Conservation (phyloP, 1,284 basidiomycete species). For the Ganoderma meredithae region DNA sequence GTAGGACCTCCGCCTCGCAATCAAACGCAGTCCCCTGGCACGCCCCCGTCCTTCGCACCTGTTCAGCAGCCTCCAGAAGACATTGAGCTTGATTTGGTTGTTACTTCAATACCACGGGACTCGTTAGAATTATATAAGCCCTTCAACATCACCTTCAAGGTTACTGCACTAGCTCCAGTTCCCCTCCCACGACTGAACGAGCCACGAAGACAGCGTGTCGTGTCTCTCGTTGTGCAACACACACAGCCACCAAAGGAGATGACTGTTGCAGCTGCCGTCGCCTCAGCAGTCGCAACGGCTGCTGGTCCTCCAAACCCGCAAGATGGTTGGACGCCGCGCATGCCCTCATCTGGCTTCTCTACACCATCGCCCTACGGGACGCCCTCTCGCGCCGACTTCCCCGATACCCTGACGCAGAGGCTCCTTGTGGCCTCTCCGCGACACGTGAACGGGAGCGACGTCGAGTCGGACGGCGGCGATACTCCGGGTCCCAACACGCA, state of each 20-base stretch:
- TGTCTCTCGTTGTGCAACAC: slow-evolving; percentile 72
- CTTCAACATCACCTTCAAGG: slow-evolving; percentile 60
- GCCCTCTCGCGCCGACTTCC: slow-evolving; percentile 49
- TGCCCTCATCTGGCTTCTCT: slow-evolving; percentile 55
- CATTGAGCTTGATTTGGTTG: slow-evolving; percentile 66
- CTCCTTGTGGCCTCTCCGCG: slow-evolving; percentile 52
- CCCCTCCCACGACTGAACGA: slow-evolving; percentile 40
- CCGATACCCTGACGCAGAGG: slow-evolving; percentile 57
- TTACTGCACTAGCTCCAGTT: slow-evolving; percentile 55
- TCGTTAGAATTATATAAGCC: slow-evolving; percentile 58
- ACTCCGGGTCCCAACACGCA: slow-evolving; percentile 35
- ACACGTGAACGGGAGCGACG: slow-evolving; percentile 34
- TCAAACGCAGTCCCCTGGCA: slow-evolving; percentile 56
- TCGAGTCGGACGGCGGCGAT: slow-evolving; percentile 39
- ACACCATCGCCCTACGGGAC: slow-evolving; percentile 55
- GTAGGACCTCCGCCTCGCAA: slow-evolving; percentile 44
- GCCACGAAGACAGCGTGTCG: slow-evolving; percentile 46
- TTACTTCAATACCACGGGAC: slow-evolving; percentile 56
- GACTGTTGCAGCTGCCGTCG: slow-evolving; percentile 34
- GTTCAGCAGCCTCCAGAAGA: slow-evolving; percentile 42
- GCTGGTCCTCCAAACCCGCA: slow-evolving; percentile 29
- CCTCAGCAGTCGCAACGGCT: slow-evolving; percentile 28
- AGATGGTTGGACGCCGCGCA: slow-evolving; percentile 52
- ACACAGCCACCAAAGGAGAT: slow-evolving; percentile 48
- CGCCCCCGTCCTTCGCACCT: slow-evolving; percentile 33